Evolutionary conservation across 2,329 filamentous ascomycete genomes (phyloP), one percentile per base, ranked within the genome.

Genomic region (Zymoseptoria passerinii): DNA sequence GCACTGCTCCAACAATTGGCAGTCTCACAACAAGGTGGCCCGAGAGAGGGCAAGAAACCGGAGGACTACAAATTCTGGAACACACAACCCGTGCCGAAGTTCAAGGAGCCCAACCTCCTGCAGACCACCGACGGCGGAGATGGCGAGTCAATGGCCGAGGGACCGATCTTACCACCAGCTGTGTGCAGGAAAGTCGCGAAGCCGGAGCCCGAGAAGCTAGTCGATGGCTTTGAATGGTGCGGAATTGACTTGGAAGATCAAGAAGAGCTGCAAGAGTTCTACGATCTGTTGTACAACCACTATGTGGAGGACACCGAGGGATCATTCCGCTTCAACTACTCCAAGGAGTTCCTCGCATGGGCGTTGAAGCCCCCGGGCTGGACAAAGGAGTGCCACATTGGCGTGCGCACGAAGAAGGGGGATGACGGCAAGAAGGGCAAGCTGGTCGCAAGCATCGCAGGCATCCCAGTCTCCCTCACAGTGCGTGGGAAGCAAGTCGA

Each of bases 261-360:
- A 52, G 82, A 81, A 40, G 87, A 87, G 69, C 81, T 96, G 63
- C 85, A 90, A 68, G 94, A 99, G 77, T 86, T 99, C 6, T 96
- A 92, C 74, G 89, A 96, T 66, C 79, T 99, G 65, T 80, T 99
- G 59, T 90, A 89, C 65, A 88, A 90, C 57, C 94, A 99, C 76
- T 99, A 97, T 66, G 94, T 99, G 60, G 94, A 99, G 77, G 94
- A 99, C 72, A 88, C 91, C 67, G 92, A 96, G 72, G 91, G 92
- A 62, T 95, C 95, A 82, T 97, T 99, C 78, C 86, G 94, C 56
- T 97, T 99, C 81, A 92, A 94, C 74, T 99, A 99, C 77, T 95
- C 91, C 1, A 79, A 85, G 48, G 85, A 88, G 1, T 95, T 97
- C 70, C 79, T 99, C 52, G 87, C 90, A 73, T 99, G 94, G 91